These are phyloP conservation scores for Thuja plicata DNA, from an alignment of 83 land plant species.

Conservation along the genomic window DNA sequence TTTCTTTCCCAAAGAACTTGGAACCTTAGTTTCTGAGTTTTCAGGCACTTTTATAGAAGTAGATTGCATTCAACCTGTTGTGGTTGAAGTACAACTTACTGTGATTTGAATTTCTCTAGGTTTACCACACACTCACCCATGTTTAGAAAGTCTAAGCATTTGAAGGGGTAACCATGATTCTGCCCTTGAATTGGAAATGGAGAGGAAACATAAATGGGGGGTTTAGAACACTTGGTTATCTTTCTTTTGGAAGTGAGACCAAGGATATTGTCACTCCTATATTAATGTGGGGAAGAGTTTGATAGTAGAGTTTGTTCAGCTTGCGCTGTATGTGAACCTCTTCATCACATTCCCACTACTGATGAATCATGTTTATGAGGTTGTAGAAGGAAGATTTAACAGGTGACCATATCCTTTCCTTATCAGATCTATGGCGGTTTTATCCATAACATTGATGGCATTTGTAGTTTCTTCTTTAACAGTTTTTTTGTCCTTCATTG, in stretches of 20 bases:
- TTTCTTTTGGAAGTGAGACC: conserved; percentile 19
- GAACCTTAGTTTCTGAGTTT: too few species aligned
- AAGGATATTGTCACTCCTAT: conserved; percentile 8
- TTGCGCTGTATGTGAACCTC: conserved; percentile 11
- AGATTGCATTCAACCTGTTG: too few species aligned
- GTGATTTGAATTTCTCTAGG: too few species aligned
- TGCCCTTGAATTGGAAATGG: too few species aligned
- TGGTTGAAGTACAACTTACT: too few species aligned
- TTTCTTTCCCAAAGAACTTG: too few species aligned
- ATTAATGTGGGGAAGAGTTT: conserved; percentile 4
- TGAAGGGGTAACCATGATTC: too few species aligned
- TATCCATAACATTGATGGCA: too few species aligned
- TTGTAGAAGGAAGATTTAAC: conserved; percentile 10
- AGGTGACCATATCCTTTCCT: background rate
- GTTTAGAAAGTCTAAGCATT: too few species aligned
- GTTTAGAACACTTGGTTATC: conserved; percentile 13
- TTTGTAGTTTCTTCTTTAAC: too few species aligned
- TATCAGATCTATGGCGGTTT: background rate
- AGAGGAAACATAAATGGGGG: background rate
- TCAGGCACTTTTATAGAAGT: too few species aligned
- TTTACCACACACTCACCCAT: too few species aligned
- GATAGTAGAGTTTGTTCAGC: background rate
- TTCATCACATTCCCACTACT: conserved; percentile 17
- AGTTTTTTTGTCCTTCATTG: conserved; percentile 20
- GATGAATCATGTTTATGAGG: conserved; percentile 18